phyloP scores from a whole-genome alignment of 2,329 filamentous ascomycete species.

The Thielaviopsis euricoi region DNA sequence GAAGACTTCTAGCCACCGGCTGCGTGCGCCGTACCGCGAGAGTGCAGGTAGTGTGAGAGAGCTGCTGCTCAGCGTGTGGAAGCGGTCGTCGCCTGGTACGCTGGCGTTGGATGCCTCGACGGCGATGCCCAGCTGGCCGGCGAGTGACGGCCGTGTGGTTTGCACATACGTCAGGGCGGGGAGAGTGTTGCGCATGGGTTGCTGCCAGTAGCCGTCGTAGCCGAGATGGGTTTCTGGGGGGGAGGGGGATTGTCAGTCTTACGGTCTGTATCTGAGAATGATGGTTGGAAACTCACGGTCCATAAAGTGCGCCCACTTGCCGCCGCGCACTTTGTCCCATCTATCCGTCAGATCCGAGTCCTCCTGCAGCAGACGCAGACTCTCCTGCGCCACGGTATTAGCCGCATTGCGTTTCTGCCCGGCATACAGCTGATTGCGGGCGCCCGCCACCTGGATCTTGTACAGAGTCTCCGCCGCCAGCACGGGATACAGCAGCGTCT shows the following conservation, averaged over 20 bases:
- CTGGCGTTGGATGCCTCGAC: constrained; percentile 51
- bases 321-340: constrained; percentile 40
- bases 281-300: constrained; percentile 22
- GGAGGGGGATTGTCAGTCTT: constrained; percentile 13
- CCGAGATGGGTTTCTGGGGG: constrained; percentile 31
- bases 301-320: constrained; percentile 48
- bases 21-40: constrained; percentile 38
- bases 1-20: constrained; percentile 48
- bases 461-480: constrained; percentile 39
- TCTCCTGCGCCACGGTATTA: constrained; percentile 34
- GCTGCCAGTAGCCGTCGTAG: constrained; percentile 43
- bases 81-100: constrained; percentile 42
- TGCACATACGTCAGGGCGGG: constrained; percentile 27
- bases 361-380: constrained; percentile 35
- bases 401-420: constrained; percentile 37
- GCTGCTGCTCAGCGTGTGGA: constrained; percentile 30
- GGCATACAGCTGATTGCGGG: constrained; percentile 35
- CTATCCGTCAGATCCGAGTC: constrained; percentile 38
- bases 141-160: constrained; percentile 36
- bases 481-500: constrained; percentile 44
- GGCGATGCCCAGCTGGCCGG: constrained; percentile 45
- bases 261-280: too few species aligned
- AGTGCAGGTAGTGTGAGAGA: constrained; percentile 38
- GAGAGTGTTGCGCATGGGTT: constrained; percentile 54
- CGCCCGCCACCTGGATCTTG: constrained; percentile 33